Evolutionary conservation across 2,329 filamentous ascomycete genomes (phyloP), one percentile per base, ranked within the genome.

Genomic region (Fusarium chlamydosporum): DNA sequence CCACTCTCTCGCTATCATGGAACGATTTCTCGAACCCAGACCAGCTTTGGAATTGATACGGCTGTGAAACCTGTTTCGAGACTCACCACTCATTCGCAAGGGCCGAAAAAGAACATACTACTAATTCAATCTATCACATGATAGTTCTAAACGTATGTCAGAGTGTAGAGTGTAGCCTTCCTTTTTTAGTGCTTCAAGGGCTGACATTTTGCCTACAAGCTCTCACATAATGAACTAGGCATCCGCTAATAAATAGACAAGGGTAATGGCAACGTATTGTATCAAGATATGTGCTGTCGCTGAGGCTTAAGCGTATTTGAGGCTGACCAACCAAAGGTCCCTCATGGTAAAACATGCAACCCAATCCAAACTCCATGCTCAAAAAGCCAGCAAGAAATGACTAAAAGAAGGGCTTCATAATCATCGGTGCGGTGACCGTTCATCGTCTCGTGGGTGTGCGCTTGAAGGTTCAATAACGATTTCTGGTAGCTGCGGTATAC

Each of bases 381-480:
- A 40, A 56, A 48, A 23, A 51, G 23, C 7, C 47, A 26, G 43
- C 41, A 34, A 41, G 40, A 40, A 54, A 38, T 13, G 27, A 7
- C 35, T 23, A 65, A 60, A 53, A 38, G 54, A 53, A 65, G 46
- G 35, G 35, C 33, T 34, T 55, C 56, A 37, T 45, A 31, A 45
- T 74, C 58, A 71, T 68, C 34, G 43, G 7, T 43, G 50, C 46
- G 53, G 50, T 57, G 60, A 61, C 55, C 48, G 71, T 40, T 59
- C 64, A 7, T 70, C 59, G 29, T 75, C 69, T 56, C 59, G 52
- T 34, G 74, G 72, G 33, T 74, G 68, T 34, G 74, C 75, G 45
- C 74, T 77, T 26, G 82, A 84, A n/a, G 85, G 84, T 71, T 89
- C 84, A 47, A 89, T 84, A 27, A 88, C 83, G 72, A 90, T 90